Conservation (phyloP, 495 filamentous ascomycete genomes). For the Penicillium tannophilum region DNA sequence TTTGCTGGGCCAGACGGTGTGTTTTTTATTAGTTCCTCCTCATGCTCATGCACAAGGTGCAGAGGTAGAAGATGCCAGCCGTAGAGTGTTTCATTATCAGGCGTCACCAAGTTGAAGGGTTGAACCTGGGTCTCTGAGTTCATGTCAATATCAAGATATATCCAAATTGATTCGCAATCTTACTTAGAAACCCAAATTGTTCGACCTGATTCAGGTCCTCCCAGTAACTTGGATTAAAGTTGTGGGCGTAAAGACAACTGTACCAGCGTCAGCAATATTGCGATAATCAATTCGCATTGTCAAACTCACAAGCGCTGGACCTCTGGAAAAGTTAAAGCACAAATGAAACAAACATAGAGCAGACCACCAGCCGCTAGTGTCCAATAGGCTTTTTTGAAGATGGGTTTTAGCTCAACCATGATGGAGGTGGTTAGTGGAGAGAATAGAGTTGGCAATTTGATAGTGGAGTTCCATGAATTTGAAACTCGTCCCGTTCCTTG, state of each 20-base stretch:
- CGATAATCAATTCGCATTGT: slow-evolving; percentile 1
- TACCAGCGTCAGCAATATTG: slow-evolving; percentile 11
- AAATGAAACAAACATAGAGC: slow-evolving; percentile 52
- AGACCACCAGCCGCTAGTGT: slow-evolving; percentile 52
- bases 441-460: neutral
- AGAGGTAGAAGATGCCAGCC: slow-evolving; percentile 64
- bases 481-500: too few species aligned
- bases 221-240: slow-evolving; percentile 67
- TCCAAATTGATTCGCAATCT: slow-evolving; percentile 19
- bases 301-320: slow-evolving; percentile 53
- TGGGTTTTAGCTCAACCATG: slow-evolving; percentile 45
- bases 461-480: neutral
- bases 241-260: slow-evolving; percentile 78
- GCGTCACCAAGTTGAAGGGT: slow-evolving; percentile 56
- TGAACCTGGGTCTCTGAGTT: slow-evolving; percentile 59
- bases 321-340: slow-evolving; percentile 47
- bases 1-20: slow-evolving; percentile 43
- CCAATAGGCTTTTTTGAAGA: slow-evolving; percentile 63
- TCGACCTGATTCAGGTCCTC: slow-evolving; percentile 71
- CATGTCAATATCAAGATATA: slow-evolving; percentile 12
- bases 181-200: slow-evolving; percentile 81
- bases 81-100: slow-evolving; percentile 61
- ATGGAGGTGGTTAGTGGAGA: slow-evolving; percentile 1
- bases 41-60: slow-evolving; percentile 29
- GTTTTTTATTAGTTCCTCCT: slow-evolving; percentile 14